Evolutionary conservation across 2,329 filamentous ascomycete genomes (phyloP), one percentile per base, ranked within the genome.

Genomic region (Cadophora luteo-olivacea): DNA sequence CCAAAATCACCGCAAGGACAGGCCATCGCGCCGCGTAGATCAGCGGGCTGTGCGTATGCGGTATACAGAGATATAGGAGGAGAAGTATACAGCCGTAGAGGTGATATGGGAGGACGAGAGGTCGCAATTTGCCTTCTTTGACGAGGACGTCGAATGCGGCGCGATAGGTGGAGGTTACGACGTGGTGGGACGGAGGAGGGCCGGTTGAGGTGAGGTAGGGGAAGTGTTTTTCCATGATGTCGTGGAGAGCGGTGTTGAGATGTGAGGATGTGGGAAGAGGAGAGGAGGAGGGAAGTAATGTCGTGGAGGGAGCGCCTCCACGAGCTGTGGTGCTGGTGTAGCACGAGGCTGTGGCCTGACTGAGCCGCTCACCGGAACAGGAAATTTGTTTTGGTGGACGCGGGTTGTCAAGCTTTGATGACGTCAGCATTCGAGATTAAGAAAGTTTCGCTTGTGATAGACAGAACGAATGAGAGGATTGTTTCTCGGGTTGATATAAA

Each of bases 41-140:
- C 83, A 84, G 85, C 5, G 82, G 82, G 9, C 82, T 80, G 1
- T 79, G 78, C 38, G 77, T 80, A 73, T 90, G 87, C 1, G 87
- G 86, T 68, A 90, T 80, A 61, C 83, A 78, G 16, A 90, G 81
- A 61, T 88, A 91, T 3, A 87, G 70, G 0, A 83, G 76, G 0
- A 90, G 65, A 52, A 87, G 60, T 55, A 85, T 79, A 33, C 81
- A 75, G 3, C 82, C 83, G 25, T 86, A 68, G 7, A 88, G 68
- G 66, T 82, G 79, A 67, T 85, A 84, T 0, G 87, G 87, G 8
- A 89, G 49, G 22, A 89, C 73, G 22, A 89, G 79, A 1, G 85
- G 86, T 52, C 78, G 79, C 38, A 80, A 75, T 7, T 72, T 76
- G 55, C 84, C 84, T 4, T 81, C 78, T 61, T 78, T 76, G 33